Base-by-base conservation (phyloP, 2,329 filamentous ascomycete genomes). In the Pyrenophora tritici-repentis region DNA sequence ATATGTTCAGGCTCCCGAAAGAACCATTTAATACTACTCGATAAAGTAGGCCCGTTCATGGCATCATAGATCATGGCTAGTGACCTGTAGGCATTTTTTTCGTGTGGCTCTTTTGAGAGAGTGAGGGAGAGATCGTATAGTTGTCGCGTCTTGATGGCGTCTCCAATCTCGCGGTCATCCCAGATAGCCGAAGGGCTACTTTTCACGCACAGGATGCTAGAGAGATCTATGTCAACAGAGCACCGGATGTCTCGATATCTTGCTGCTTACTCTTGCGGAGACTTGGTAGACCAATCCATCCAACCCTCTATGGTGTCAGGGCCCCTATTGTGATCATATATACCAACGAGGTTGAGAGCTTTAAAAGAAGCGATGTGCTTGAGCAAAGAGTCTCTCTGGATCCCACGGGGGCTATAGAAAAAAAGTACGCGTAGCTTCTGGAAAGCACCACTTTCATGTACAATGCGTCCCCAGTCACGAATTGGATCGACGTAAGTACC, bases 381-480 rank as follows among this genome's bases (percentile, higher is more conserved):
- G 8, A 65, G 39, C 10, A 55, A 42, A 9, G 31, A 29, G 3
- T 36, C 22, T 29, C 41, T 40, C n/a, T 39, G 40, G 3, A 55
- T 18, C 6, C 39, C 32, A 31, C 59, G 54, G 26, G 54, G 35
- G 26, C 48, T 50, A 7, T 39, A 35, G 7, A 67, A 42, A 2
- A 60, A 46, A 3, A 67, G 33, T 8, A 63, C 49, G 33, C 33
- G 49, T 10, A 68, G 46, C 26, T 54, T 56, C 9, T 34, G 42
- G 16, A 69, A 59, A 13, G 61, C 50, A n/a, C 37, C 29, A 26
- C 50, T 65, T 39, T 65, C 55, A 10, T 26, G 13, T 6, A 58
- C 59, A 18, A 56, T 58, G n/a, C 61, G 58, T 8, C 51, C 53
- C 62, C 65, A 69, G 34, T 53, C 42, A 14, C 50, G 47, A 22